These are phyloP conservation scores for Fraxinus platypoda DNA, from an alignment of 305 asterid genomes.

Conservation along the genomic window DNA sequence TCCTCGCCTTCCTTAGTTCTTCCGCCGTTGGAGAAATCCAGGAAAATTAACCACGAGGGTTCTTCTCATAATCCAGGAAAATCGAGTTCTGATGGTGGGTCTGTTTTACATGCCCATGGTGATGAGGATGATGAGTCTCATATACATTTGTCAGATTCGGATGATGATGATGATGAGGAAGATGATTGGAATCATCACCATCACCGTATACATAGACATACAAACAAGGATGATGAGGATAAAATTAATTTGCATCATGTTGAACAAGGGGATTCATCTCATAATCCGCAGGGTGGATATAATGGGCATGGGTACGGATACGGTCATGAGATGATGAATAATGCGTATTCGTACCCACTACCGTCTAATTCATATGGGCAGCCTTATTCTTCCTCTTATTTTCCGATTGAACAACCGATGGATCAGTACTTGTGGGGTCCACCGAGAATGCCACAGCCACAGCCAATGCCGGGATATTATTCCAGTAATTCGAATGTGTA, in stretches of 20 bases:
- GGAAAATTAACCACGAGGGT: slow-evolving; percentile 29
- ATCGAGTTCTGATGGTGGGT: slow-evolving; percentile 34
- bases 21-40: slow-evolving; percentile 43
- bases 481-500: slow-evolving; percentile 44
- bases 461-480: slow-evolving; percentile 32
- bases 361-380: slow-evolving; percentile 30
- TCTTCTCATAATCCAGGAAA: slow-evolving; percentile 21
- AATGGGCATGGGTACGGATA: slow-evolving; percentile 28
- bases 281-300: slow-evolving; percentile 34
- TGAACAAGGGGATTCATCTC: slow-evolving; percentile 28
- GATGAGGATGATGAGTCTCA: slow-evolving; percentile 57
- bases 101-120: slow-evolving; percentile 33
- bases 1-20: slow-evolving; percentile 71
- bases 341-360: slow-evolving; percentile 31
- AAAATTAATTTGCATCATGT: slow-evolving; percentile 22
- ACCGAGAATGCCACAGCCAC: slow-evolving; percentile 26
- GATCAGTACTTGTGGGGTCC: slow-evolving; percentile 33
- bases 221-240: slow-evolving; percentile 17
- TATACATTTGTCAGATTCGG: slow-evolving; percentile 53
- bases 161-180: slow-evolving; percentile 34
- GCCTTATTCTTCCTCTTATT: slow-evolving; percentile 26
- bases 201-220: slow-evolving; percentile 21
- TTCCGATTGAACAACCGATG: slow-evolving; percentile 21
- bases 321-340: slow-evolving; percentile 36
- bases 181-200: slow-evolving; percentile 26